Evolutionary conservation across 2,329 filamentous ascomycete species (phyloP), one percentile per base, ranked within the genome.

Genomic region (Fusarium poae): DNA sequence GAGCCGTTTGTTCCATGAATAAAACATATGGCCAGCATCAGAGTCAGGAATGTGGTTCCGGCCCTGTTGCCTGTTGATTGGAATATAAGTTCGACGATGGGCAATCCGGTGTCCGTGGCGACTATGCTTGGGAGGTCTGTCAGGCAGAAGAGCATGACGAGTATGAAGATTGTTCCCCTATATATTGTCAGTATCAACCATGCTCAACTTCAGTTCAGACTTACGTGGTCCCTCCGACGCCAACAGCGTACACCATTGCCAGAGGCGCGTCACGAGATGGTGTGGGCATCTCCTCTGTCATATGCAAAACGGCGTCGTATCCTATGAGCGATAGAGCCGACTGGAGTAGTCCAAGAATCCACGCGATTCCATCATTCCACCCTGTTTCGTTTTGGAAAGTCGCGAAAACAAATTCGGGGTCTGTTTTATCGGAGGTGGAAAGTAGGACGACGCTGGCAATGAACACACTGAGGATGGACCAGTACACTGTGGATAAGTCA

Each of bases 261-360:
- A 78, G 71, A 1, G 82, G 82, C 0, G 78, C 79, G 43, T 84
- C 81, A 8, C 76, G 65, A 2, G 77, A 62, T 1, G 82, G 82
- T 5, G 71, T 72, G 1, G 81, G 82, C 79, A 84, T 83, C 63
- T 84, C 82, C 63, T 84, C 82, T 9, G 80, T 80, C 76, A 84
- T 78, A 53, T 85, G 82, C 6, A 82, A 70, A 7, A 80, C 79
- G 9, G 79, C 82, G 57, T 84, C 82, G 59, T 82, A 85, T 16
- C 80, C 82, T 12, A 77, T 79, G 5, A 79, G 72, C 18, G 75
- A 76, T 0, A 79, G 56, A 0, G 77, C 76, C 0, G 75, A 79
- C 69, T 82, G 83, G 2, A 85, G 72, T 4, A 85, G 74, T 0
- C 83, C 82, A 2, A 85, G 71, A 16, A 84, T 78, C 83, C 83